Evolutionary conservation across 352 stramenopile species (phyloP).

Genomic region (Globisporangium parvum): DNA sequence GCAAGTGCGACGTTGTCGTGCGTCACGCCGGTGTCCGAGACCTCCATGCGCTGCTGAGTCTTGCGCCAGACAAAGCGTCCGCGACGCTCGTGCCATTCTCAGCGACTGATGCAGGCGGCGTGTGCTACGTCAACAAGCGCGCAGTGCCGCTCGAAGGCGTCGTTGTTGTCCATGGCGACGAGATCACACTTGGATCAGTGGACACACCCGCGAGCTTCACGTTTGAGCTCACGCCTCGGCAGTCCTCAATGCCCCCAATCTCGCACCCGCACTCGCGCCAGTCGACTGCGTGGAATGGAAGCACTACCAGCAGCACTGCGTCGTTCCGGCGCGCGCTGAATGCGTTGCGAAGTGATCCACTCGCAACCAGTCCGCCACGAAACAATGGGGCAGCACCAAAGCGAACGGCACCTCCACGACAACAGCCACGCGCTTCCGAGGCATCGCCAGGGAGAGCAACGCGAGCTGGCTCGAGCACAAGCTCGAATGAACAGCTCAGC

Average conservation of each 20-base stretch:
- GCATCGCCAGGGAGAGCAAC: not conserved
- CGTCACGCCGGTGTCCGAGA: conserved; percentile 31
- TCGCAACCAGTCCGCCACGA: not conserved
- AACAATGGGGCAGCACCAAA: not conserved
- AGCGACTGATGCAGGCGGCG: conserved; percentile 14
- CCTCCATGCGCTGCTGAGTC: conserved; percentile 48
- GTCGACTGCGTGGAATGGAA: conserved; percentile 1
- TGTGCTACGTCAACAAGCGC: conserved; percentile 49
- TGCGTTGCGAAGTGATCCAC: conserved; percentile 35
- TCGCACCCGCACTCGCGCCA: not conserved
- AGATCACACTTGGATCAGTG: conserved; percentile 36
- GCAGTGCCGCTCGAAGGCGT: conserved; percentile 31
- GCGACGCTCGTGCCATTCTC: conserved; percentile 56
- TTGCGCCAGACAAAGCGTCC: conserved; percentile 26
- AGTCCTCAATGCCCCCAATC: not conserved
- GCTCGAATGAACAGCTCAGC: conserved; percentile 26
- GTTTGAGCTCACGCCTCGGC: conserved; percentile 32
- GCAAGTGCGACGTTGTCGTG: conserved; percentile 61
- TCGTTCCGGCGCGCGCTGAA: conserved; percentile 50
- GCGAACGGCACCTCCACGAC: not conserved
- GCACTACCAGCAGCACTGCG: conserved; percentile 8
- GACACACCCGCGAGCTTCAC: conserved; percentile 32
- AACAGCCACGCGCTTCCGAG: not conserved
- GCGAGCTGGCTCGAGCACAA: conserved; percentile 2
- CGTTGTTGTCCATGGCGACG: conserved; percentile 53